These are phyloP conservation scores for Tetratostichococcus sp. DNA, from an alignment of 139 green algal genomes.

Conservation along the genomic window DNA sequence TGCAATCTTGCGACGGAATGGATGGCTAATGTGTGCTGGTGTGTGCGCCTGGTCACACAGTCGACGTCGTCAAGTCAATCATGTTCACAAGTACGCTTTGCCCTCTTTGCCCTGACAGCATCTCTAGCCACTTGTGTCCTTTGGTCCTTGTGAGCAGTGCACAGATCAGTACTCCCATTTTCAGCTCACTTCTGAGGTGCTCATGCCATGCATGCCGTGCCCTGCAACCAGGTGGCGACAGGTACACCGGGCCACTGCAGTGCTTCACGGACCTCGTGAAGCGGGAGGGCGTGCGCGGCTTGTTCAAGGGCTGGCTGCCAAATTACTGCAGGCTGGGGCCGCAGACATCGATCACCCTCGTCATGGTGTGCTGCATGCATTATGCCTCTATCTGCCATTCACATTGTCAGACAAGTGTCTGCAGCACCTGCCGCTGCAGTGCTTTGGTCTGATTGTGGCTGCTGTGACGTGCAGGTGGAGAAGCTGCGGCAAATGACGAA, in stretches of 20 bases:
- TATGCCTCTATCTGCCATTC: no score
- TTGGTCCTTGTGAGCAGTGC: no score
- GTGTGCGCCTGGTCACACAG: background rate
- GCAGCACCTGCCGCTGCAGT: no score
- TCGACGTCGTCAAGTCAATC: slow-evolving; percentile 72
- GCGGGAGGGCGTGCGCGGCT: slow-evolving; percentile 36
- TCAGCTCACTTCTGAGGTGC: no score
- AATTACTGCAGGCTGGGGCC: slow-evolving; percentile 63
- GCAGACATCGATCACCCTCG: slow-evolving; percentile 73
- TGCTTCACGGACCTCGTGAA: slow-evolving; percentile 33
- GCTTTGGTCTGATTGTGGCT: background rate
- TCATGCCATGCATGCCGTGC: no score
- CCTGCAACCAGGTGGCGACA: slow-evolving; percentile 14
- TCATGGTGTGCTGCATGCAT: slow-evolving; percentile 28
- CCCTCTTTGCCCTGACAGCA: no score
- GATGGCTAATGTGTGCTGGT: no score
- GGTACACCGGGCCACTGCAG: slow-evolving; percentile 20
- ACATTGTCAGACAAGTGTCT: no score
- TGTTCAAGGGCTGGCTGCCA: slow-evolving; percentile 56
- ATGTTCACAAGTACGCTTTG: slow-evolving; percentile 49
- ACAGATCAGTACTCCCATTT: no score
- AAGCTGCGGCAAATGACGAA: background rate
- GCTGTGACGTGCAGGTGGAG: background rate
- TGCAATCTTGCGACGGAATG: no score
- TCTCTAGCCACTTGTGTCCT: no score